phyloP scores from a whole-genome alignment of 768 basidiomycete species.

The Pluteus cervinus region DNA sequence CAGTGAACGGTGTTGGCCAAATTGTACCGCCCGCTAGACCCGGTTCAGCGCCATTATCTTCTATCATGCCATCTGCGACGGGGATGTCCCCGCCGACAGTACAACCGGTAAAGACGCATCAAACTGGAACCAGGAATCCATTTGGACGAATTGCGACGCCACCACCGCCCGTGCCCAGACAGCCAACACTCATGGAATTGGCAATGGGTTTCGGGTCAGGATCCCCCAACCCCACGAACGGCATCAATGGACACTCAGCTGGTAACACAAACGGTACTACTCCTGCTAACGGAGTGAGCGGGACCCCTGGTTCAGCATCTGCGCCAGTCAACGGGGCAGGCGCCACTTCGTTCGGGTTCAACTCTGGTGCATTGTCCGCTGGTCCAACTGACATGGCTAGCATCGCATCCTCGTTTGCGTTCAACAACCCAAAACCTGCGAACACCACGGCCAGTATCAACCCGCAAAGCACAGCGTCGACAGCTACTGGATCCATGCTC shows the following conservation, averaged over 20 bases:
- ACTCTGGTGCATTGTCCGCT: constrained; percentile 32
- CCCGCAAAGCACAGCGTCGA: constrained; percentile 20
- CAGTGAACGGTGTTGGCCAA: too few relatives aligned
- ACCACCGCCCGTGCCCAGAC: constrained; percentile 65
- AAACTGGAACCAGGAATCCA: constrained; percentile 93
- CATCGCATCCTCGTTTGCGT: constrained; percentile 70
- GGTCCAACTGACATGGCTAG: constrained; percentile 55
- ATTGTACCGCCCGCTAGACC: constrained; percentile 63
- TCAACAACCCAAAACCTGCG: constrained; percentile 31
- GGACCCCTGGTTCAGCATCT: constrained; percentile 13
- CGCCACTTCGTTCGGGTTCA: constrained; percentile 32
- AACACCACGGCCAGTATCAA: constrained; percentile 15
- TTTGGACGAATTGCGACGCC: constrained; percentile 72
- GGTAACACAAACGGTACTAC: too few relatives aligned
- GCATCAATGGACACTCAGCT: too few relatives aligned
- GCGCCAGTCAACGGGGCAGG: constrained; percentile 14
- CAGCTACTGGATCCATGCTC: constrained; percentile 35
- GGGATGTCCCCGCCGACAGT: constrained; percentile 42
- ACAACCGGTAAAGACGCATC: constrained; percentile 75
- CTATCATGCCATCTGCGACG: constrained; percentile 21
- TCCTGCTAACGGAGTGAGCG: too few relatives aligned
- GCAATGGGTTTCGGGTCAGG: constrained; percentile 39
- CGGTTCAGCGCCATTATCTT: constrained; percentile 66
- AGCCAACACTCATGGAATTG: constrained; percentile 78
- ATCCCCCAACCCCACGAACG: constrained; percentile 19